Evolutionary conservation across 257 asterid species (phyloP), one percentile per base, ranked within the genome.

Genomic region (Gentiana dahurica): DNA sequence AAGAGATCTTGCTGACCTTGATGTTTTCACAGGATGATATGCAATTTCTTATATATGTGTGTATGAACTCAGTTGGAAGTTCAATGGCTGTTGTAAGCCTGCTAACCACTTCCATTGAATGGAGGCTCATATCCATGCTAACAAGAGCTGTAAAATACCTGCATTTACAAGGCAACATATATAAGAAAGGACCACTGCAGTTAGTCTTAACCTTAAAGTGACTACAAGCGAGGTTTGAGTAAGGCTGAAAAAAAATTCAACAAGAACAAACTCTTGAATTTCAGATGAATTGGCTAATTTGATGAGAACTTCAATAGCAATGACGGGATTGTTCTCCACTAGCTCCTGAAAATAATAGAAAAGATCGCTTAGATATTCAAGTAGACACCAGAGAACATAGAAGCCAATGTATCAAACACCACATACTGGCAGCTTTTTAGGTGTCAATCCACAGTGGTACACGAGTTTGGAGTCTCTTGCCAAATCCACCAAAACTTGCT

Each of bases 61-160:
- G 97, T 62, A 92, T 74, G 80, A 87, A 92, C 71, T 83, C 95
- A 6, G 95, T 85, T 15, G 98, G 97, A 70, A 87, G 95, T 66
- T 92, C 94, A 65, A 92, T 87, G 24, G 95, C 80, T 11, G 93
- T 82, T 32, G 97, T 88, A 60, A 92, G 87, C 72, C 95, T 81
- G 82, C 88, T 87, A 65, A 92, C 98, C 61, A 92, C 97, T 80
- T 92, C 98, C 95, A 92, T 88, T 46, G 95, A 92, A 67, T 92
- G 98, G 73, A 92, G 98, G 74, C 97, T 92, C 98, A 92, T 92
- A 71, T 92, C 97, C 98, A 92, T 92, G 75, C 75, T 88, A 51
- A 86, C 98, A 68, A 92, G 95, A 72, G 88, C 98, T 33, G 88
- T 83, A 64, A 85, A 87, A 76, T 85, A 92, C 65, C 98, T 92